phyloP scores from a whole-genome alignment of 306 rosid species.

The Cucurbita argyrosperma region DNA sequence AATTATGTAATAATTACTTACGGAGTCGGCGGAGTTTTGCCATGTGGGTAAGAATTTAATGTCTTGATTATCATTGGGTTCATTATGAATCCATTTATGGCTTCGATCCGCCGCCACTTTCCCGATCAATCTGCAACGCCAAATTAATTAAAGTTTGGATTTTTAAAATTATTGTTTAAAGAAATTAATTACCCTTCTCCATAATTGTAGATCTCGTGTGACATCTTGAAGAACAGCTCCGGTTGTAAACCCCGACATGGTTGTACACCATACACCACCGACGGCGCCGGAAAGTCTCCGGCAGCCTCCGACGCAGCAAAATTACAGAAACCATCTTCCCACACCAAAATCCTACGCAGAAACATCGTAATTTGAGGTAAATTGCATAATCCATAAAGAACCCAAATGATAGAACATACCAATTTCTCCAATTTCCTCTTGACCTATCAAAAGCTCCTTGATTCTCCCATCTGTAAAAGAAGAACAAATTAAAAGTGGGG shows the following conservation, averaged over 20 bases:
- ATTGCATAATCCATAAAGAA: no score
- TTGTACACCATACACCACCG: slow-evolving; percentile 27
- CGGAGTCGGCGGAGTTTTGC: slow-evolving; percentile 90
- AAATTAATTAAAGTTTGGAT: not conserved
- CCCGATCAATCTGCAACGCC: slow-evolving; percentile 65
- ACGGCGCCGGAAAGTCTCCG: slow-evolving; percentile 27
- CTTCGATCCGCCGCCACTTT: slow-evolving; percentile 95
- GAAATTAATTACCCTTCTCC: slow-evolving; percentile 65
- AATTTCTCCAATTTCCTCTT: slow-evolving; percentile 96
- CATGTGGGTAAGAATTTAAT: slow-evolving; percentile 82
- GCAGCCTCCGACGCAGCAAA: slow-evolving; percentile 37
- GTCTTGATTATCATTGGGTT: slow-evolving; percentile 79
- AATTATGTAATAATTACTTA: slow-evolving; percentile 3
- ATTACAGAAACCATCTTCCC: slow-evolving; percentile 99
- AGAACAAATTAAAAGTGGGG: not conserved
- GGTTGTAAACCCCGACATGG: slow-evolving; percentile 75
- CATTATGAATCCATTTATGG: slow-evolving; percentile 95
- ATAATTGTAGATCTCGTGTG: slow-evolving; percentile 98
- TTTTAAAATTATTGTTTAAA: not conserved
- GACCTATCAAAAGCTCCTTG: slow-evolving; percentile 90
- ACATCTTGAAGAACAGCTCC: slow-evolving; percentile 98
- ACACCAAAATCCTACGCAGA: slow-evolving; percentile 65
- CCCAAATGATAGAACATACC: slow-evolving; percentile 20
- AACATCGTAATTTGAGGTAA: not conserved
- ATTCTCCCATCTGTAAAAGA: slow-evolving; percentile 73